Conservation (phyloP, 2,329 filamentous ascomycete genomes). For the Lasiodiplodia hormozganensis region DNA sequence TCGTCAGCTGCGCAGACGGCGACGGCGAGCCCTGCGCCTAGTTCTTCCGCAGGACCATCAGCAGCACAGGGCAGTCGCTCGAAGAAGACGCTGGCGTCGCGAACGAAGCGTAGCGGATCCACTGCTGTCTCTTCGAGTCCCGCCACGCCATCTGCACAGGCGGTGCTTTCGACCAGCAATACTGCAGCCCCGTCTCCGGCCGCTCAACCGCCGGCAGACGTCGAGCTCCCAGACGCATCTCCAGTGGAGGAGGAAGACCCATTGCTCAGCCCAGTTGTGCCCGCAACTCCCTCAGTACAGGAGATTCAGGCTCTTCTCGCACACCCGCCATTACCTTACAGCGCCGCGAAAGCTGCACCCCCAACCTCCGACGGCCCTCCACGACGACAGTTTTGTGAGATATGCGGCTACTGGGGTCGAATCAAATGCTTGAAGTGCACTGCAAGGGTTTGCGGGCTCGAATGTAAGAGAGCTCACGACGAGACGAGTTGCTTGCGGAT, state of each 20-base stretch:
- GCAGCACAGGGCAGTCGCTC: slow-evolving; percentile 2
- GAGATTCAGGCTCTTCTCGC: slow-evolving; percentile 70
- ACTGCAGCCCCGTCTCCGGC: slow-evolving; percentile 32
- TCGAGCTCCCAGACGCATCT: not conserved
- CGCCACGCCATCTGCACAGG: slow-evolving; percentile 26
- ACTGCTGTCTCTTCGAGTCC: slow-evolving; percentile 4
- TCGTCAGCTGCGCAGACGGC: slow-evolving; percentile 21
- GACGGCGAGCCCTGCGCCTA: slow-evolving; percentile 31
- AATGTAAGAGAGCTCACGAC: slow-evolving; percentile 74
- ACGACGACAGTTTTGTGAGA: slow-evolving; percentile 72
- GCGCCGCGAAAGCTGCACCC: slow-evolving; percentile 62
- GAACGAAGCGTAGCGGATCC: slow-evolving; percentile 15
- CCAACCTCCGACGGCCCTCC: slow-evolving; percentile 55
- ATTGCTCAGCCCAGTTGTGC: slow-evolving; percentile 65
- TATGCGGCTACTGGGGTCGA: slow-evolving; percentile 83
- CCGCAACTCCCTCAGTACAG: slow-evolving; percentile 63
- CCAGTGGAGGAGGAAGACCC: slow-evolving; percentile 51
- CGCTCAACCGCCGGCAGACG: not conserved
- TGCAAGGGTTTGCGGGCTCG: slow-evolving; percentile 76
- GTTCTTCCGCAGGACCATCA: not conserved
- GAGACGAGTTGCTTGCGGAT: slow-evolving; percentile 64
- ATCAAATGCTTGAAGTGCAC: slow-evolving; percentile 80
- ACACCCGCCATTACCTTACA: slow-evolving; percentile 71
- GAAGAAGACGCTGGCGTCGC: slow-evolving; percentile 22
- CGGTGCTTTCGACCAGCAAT: slow-evolving; percentile 33